phyloP scores from a whole-genome alignment of 2,329 filamentous ascomycete genomes.

The Epichloe glyceriae region DNA sequence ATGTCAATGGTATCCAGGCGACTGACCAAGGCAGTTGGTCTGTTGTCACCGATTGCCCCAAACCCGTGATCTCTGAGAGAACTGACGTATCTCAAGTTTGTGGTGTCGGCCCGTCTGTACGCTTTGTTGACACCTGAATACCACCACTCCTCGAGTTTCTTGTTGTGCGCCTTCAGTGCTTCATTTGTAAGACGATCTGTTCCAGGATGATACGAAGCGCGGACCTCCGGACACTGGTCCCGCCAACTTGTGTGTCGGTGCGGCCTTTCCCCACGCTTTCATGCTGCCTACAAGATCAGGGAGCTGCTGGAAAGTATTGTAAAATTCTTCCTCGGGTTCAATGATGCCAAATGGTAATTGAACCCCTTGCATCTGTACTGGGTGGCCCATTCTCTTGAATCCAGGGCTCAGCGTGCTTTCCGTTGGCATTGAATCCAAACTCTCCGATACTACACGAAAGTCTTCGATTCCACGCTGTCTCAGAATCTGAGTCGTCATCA shows the following conservation, averaged over 20 bases:
- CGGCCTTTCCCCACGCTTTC: neutral
- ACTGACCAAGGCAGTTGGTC: neutral
- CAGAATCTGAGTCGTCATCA: conserved; percentile 12
- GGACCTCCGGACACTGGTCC: neutral
- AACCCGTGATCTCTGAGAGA: neutral
- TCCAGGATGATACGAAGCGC: conserved; percentile 7
- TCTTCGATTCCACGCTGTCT: conserved; percentile 13
- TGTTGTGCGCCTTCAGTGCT: conserved; percentile 8
- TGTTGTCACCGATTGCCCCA: conserved; percentile 3
- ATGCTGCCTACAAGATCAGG: neutral
- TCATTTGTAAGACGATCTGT: conserved; percentile 13
- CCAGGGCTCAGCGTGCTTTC: neutral
- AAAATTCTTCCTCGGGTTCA: neutral
- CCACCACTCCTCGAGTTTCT: conserved; percentile 6
- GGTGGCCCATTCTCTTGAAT: neutral
- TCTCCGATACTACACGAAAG: neutral
- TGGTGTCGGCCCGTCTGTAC: neutral
- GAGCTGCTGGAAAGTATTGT: neutral
- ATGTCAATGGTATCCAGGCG: neutral
- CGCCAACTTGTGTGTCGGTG: neutral
- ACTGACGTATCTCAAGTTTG: neutral
- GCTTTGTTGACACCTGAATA: conserved; percentile 3
- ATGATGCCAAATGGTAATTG: neutral
- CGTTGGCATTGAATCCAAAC: neutral
- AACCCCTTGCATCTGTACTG: neutral